Conservation (phyloP, 495 filamentous ascomycete genomes). For the Cryomyces minteri region DNA sequence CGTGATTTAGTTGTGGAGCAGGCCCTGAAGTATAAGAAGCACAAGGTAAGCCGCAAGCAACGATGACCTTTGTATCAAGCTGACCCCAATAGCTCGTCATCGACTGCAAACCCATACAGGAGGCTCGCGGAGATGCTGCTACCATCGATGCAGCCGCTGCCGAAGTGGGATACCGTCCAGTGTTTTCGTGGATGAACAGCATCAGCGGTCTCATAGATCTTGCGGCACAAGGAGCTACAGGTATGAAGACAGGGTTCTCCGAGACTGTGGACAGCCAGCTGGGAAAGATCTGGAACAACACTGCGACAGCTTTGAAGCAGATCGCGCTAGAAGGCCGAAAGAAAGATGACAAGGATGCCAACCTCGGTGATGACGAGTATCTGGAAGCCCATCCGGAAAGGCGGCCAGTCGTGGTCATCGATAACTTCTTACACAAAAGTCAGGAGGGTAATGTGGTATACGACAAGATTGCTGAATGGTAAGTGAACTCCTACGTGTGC, state of each 20-base stretch:
- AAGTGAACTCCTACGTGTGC: background rate
- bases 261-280: conserved; percentile 87
- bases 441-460: conserved; percentile 58
- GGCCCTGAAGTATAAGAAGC: conserved; percentile 53
- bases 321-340: conserved; percentile 50
- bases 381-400: conserved; percentile 78
- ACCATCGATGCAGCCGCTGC: conserved; percentile 67
- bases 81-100: conserved; percentile 28
- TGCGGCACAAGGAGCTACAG: conserved; percentile 82
- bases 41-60: conserved; percentile 33
- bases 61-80: no score
- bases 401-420: conserved; percentile 73
- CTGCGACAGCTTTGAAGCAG: conserved; percentile 57
- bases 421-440: conserved; percentile 80
- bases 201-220: conserved; percentile 83
- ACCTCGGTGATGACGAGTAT: conserved; percentile 68
- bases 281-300: conserved; percentile 79
- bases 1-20: conserved; percentile 73
- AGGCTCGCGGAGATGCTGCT: conserved; percentile 76
- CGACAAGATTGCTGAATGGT: conserved; percentile 76
- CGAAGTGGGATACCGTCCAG: conserved; percentile 78
- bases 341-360: conserved; percentile 55
- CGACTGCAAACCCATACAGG: conserved; percentile 86
- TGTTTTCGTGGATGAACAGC: conserved; percentile 94
- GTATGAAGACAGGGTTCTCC: conserved; percentile 85